Base-by-base conservation (phyloP, 768 basidiomycete species). In the Antrodiella citrinella region DNA sequence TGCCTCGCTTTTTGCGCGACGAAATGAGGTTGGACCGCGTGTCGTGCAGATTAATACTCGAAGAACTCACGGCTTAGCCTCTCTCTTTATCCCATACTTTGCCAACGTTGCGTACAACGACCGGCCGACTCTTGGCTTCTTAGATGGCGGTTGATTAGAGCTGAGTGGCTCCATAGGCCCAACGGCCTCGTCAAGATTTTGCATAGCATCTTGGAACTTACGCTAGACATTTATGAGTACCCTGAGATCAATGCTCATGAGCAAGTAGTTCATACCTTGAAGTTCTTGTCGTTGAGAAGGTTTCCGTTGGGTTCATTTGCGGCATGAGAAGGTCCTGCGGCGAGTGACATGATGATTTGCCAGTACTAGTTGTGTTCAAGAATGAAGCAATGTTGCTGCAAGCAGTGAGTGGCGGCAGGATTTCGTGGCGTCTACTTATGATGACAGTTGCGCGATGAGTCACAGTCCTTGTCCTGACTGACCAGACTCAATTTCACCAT, bases 181-280 rank as follows among this genome's bases (percentile, higher is more conserved):
- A 18, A 86, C 77, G 10, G 82, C 85, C 45, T 70, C 75, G 60
- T 91, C 89, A 47, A 91, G 63, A 39, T 68, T 73, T 47, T 82
- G 78, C 51, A 91, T 78, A 24, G 86, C 90, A 66, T 91, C 88
- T 52, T 88, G 82, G 44, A 91, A 77, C 67, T 91, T 91, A 45
- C 89, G 76, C 85, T 91, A 22, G 9, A 43, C 9, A 43, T 9
- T 7, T 22, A 7, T 43, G 7, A 35, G 7, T 35, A 35, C 7
- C 7, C 30, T 35, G 30, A 7, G 15, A 35, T 7, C 30, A 35
- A 7, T 7, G 30, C 30, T 7, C n/a, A 15, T 15, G 15, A 7
- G 30, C 30, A 35, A 15, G 30, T 15, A 35, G 15, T 15, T 35
- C 30, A 7, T 15, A 35, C 30, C 30, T 35, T 35, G 30, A 35